These are phyloP conservation scores for Garcia nutans DNA, from an alignment of 345 rosid species.

Conservation along the genomic window DNA sequence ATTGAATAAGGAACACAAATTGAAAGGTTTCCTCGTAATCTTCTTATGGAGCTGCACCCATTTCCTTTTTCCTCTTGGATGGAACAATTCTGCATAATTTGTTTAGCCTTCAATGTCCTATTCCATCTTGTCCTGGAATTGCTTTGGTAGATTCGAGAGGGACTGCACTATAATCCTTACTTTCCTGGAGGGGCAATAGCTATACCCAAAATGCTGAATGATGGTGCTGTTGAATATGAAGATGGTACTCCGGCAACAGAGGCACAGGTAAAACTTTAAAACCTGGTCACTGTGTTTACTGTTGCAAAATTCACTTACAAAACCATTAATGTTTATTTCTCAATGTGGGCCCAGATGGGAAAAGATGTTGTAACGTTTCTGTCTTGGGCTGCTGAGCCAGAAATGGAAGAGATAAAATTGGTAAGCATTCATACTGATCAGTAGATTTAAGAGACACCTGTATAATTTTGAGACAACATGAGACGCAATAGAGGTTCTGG, in stretches of 20 bases:
- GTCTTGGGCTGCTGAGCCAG: constrained; percentile 99
- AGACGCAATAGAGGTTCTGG: background rate
- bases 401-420: constrained; percentile 99
- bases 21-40: background rate
- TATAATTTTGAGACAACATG: too few species aligned
- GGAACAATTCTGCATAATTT: too few species aligned
- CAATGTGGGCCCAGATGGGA: constrained; percentile 70
- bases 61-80: background rate
- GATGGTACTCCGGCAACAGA: constrained; percentile 98
- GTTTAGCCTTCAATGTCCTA: background rate
- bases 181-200: constrained; percentile 99
- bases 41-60: background rate
- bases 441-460: background rate
- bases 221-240: constrained; percentile 97
- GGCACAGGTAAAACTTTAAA: constrained; percentile 65
- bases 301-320: background rate
- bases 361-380: constrained; percentile 92
- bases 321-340: background rate
- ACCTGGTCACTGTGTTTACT: background rate
- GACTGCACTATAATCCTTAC: constrained; percentile 94
- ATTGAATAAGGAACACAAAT: background rate
- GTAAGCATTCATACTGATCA: constrained; percentile 35
- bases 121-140: background rate
- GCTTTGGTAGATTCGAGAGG: constrained; percentile 73
- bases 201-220: constrained; percentile 96